Percentiles rank a stretch among this genome's conserved stretches.
These are phyloP conservation scores for Boletus coccyginus DNA, from an alignment of 768 basidiomycete species.

Conservation along the genomic window DNA sequence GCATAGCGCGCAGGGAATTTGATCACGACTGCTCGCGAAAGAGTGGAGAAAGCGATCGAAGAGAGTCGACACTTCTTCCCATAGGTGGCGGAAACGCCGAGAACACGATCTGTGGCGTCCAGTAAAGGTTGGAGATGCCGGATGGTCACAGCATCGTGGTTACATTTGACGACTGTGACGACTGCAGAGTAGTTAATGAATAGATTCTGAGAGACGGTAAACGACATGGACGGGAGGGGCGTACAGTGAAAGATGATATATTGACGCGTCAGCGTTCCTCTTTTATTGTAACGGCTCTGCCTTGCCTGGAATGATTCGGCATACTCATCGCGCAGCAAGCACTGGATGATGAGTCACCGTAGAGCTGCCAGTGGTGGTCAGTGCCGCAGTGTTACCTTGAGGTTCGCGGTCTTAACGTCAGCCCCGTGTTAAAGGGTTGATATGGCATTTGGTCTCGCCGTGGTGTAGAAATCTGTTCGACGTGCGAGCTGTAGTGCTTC, in stretches of 20 bases:
- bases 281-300: constrained; percentile 12
- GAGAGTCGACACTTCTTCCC: constrained; percentile 34
- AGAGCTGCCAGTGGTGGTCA: neutral
- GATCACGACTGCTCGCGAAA: constrained; percentile 35
- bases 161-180: constrained; percentile 29
- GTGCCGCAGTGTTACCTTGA: neutral
- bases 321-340: constrained; percentile 12
- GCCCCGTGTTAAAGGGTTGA: constrained; percentile 1
- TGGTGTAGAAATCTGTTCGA: neutral
- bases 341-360: neutral
- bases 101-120: constrained; percentile 15
- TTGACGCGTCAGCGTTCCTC: neutral
- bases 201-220: constrained; percentile 33
- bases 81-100: constrained; percentile 47
- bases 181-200: constrained; percentile 24
- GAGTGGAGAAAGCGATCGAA: constrained; percentile 40
- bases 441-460: neutral
- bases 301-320: neutral
- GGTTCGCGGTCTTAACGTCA: too few species aligned
- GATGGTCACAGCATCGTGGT: constrained; percentile 26
- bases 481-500: neutral
- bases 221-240: constrained; percentile 11
- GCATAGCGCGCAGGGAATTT: constrained; percentile 21
- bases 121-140: constrained; percentile 30
- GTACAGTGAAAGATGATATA: neutral